These are phyloP conservation scores for Phylloporus arenicola DNA, from an alignment of 768 basidiomycete genomes.

Conservation along the genomic window DNA sequence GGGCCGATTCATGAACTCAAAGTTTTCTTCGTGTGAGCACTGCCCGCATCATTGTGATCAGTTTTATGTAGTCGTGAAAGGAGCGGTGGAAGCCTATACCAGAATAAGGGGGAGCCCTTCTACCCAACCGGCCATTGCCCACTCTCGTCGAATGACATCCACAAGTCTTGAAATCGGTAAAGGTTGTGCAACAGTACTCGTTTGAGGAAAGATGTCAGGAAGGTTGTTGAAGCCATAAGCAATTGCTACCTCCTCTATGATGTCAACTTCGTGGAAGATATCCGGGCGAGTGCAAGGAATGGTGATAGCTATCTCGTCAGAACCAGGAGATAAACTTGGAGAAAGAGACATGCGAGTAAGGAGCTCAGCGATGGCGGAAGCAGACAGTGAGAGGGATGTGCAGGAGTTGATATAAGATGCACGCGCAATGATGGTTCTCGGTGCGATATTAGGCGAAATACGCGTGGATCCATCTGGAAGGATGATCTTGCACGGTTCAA, in stretches of 20 bases:
- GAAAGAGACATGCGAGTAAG: conserved; percentile 82
- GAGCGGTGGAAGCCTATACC: conserved; percentile 36
- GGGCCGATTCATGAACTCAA: conserved; percentile 80
- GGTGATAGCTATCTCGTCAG: conserved; percentile 67
- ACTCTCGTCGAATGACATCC: conserved; percentile 84
- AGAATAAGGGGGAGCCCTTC: conserved; percentile 93
- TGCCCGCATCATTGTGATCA: conserved; percentile 28
- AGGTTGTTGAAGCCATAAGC: conserved; percentile 98
- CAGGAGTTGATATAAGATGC: conserved; percentile 95
- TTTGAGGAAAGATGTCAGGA: conserved; percentile 84
- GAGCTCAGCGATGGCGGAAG: conserved; percentile 62
- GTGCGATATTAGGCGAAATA: conserved; percentile 78
- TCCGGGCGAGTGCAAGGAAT: conserved; percentile 97
- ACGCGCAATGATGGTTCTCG: conserved; percentile 65
- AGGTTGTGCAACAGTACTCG: conserved; percentile 92
- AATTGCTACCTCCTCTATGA: conserved; percentile 97
- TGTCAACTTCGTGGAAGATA: conserved; percentile 95
- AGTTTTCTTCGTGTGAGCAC: conserved; percentile 99
- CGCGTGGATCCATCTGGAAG: conserved; percentile 69
- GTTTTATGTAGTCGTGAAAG: not conserved
- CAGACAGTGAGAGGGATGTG: conserved; percentile 72
- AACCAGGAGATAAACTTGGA: conserved; percentile 39
- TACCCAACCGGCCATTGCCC: conserved; percentile 93
- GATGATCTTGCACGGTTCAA: conserved; percentile 88
- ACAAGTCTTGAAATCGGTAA: conserved; percentile 83